A percentile compares a stretch with the other conserved stretches of the same genome.
phyloP scores from a whole-genome alignment of 2,329 filamentous ascomycete species.

The Mycogone perniciosa region DNA sequence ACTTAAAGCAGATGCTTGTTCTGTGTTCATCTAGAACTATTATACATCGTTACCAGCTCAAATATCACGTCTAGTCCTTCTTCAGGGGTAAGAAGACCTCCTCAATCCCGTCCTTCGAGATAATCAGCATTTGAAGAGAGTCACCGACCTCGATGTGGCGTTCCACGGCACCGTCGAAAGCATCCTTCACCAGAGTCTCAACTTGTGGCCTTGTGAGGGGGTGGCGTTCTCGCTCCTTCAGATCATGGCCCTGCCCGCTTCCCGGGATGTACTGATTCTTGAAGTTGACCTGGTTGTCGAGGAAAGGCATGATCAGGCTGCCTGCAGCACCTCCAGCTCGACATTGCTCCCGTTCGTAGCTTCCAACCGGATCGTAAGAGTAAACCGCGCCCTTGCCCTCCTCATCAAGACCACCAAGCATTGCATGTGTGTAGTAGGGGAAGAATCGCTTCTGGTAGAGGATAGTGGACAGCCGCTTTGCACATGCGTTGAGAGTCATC shows the following conservation, averaged over 20 bases:
- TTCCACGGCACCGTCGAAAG: slow-evolving; percentile 96
- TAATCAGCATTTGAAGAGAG: slow-evolving; percentile 88
- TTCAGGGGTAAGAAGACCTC: slow-evolving; percentile 82
- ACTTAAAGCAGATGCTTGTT: slow-evolving; percentile 3
- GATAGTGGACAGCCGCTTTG: slow-evolving; percentile 89
- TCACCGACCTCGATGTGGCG: slow-evolving; percentile 99
- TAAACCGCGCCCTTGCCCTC: slow-evolving; percentile 91
- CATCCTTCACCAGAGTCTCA: slow-evolving; percentile 87
- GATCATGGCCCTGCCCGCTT: slow-evolving; percentile 73
- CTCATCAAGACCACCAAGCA: slow-evolving; percentile 89
- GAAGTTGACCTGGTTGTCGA: slow-evolving; percentile 99
- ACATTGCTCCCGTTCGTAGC: slow-evolving; percentile 95
- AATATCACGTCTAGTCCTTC: slow-evolving; percentile 59
- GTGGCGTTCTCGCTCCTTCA: slow-evolving; percentile 63
- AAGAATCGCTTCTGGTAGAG: slow-evolving; percentile 98
- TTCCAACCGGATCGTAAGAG: slow-evolving; percentile 95
- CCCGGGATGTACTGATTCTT: slow-evolving; percentile 96
- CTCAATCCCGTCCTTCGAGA: slow-evolving; percentile 81
- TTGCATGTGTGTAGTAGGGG: slow-evolving; percentile 95
- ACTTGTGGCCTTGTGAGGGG: slow-evolving; percentile 69
- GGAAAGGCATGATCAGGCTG: slow-evolving; percentile 95
- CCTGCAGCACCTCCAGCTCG: slow-evolving; percentile 87
- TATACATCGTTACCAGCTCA: slow-evolving; percentile 25
- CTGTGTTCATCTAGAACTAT: slow-evolving; percentile 16
- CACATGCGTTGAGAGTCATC: slow-evolving; percentile 90